Conservation (phyloP, 345 rosid genomes). For the Laguncularia racemosa region DNA sequence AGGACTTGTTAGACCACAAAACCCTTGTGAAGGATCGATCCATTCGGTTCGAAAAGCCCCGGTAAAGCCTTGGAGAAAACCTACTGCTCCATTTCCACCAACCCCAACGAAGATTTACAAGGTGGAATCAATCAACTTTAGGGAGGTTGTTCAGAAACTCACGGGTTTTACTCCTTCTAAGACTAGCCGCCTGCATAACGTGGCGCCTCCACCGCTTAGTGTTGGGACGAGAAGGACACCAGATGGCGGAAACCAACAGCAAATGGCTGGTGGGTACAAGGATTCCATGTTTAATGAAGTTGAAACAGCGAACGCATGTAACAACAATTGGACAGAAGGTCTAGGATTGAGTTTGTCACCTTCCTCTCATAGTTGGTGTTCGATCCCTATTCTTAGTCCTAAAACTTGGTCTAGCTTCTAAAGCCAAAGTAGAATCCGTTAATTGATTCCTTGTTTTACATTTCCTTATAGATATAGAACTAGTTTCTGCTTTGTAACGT, state of each 20-base stretch:
- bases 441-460: too few relatives aligned
- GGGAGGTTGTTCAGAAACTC: conserved; percentile 79
- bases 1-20: too few relatives aligned
- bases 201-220: conserved; percentile 40
- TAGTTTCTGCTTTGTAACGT: too few relatives aligned
- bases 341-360: conserved; percentile 38
- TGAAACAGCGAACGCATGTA: conserved; percentile 3
- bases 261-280: conserved; percentile 16
- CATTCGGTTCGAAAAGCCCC: conserved; percentile 48
- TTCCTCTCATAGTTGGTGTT: conserved; percentile 13
- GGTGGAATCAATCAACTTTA: conserved; percentile 69
- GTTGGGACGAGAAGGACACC: conserved; percentile 5
- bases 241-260: not conserved
- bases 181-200: conserved; percentile 25
- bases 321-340: conserved; percentile 9
- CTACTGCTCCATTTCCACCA: conserved; percentile 55
- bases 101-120: conserved; percentile 61
- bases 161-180: conserved; percentile 43
- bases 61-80: conserved; percentile 56
- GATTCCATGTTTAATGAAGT: conserved; percentile 21
- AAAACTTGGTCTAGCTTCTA: too few relatives aligned
- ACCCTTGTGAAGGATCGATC: conserved; percentile 26
- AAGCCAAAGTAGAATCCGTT: too few relatives aligned
- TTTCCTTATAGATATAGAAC: too few relatives aligned
- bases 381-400: too few relatives aligned